Base-by-base conservation (phyloP, 306 rosid species). In the Dalbergia cultrata region DNA sequence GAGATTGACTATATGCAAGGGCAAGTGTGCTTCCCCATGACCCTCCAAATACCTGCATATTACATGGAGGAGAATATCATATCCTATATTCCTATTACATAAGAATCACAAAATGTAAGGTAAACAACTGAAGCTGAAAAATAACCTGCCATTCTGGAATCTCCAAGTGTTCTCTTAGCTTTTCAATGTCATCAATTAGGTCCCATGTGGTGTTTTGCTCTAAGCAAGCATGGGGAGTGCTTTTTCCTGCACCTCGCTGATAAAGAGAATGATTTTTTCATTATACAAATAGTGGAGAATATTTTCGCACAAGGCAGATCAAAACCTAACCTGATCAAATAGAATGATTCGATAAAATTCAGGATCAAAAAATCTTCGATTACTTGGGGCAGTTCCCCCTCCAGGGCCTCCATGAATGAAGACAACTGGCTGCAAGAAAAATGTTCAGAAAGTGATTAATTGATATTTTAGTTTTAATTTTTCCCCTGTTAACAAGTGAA, bases 371-470 rank as follows among this genome's bases (percentile, higher is more conserved):
- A 95, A 87, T 83, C 71, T 88, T 66, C 97, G 67, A 78, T 93
- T 95, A 67, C 85, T 89, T 0, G 99, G 93, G n/a, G 93, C 59
- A 70, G 99, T 95, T 77, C 99, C 97, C 59, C 97, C 99, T 83
- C 99, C 98, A 16, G 98, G 99, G 50, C 98, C 99, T 49, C 99
- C 99, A 74, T 95, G 99, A 80, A 95, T 86, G 87, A 93, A 93
- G 56, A 93, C 77, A 77, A 93, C 96, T 6, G 98, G 95, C 99
- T 91, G 92, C 82, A 87, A 81, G 52, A 77, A 70, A 81, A 85
- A 43, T 65, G 47, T 68, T 72, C 74, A 73, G 22, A 60, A 81
- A 47, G 56, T 74, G 18, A 79, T 77, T 13, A 75, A 13, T 44
- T 75, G 44, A 26, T 61, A 13, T 7, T 35, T 19, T 26, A 3